Conservation (phyloP, 2,329 filamentous ascomycete species). For the Podosphaera fusca region DNA sequence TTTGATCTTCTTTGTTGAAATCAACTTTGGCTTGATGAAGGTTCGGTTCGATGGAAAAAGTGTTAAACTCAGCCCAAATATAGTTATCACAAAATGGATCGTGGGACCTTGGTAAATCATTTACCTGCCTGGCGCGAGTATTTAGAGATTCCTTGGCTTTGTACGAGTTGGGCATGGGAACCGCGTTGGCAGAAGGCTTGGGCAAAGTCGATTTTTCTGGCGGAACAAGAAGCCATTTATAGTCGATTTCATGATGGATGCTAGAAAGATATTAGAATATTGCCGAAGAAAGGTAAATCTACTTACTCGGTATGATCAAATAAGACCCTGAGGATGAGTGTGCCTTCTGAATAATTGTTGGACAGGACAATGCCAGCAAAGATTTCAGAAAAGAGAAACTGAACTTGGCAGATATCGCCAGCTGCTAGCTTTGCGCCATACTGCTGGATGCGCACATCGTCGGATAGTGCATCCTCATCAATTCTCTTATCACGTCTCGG, state of each 20-base stretch:
- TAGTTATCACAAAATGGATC: slow-evolving; percentile 44
- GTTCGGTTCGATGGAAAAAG: slow-evolving; percentile 31
- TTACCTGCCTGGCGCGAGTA: slow-evolving; percentile 33
- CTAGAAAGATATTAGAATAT: slow-evolving; percentile 26
- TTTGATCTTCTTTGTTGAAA: slow-evolving; percentile 44
- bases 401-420: slow-evolving; percentile 68
- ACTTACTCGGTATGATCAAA: slow-evolving; percentile 1
- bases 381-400: slow-evolving; percentile 64
- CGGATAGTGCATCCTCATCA: slow-evolving; percentile 45
- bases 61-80: slow-evolving; percentile 63
- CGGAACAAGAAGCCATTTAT: slow-evolving; percentile 60
- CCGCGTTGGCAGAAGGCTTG: slow-evolving; percentile 51
- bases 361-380: slow-evolving; percentile 77
- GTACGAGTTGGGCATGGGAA: slow-evolving; percentile 42
- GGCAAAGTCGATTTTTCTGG: slow-evolving; percentile 45
- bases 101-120: slow-evolving; percentile 40
- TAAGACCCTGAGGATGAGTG: slow-evolving; percentile 48
- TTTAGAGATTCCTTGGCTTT: slow-evolving; percentile 45
- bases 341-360: slow-evolving; percentile 55
- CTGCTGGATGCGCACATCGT: slow-evolving; percentile 41
- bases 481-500: slow-evolving; percentile 62
- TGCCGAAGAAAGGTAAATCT: not conserved
- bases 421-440: slow-evolving; percentile 44
- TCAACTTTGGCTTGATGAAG: slow-evolving; percentile 45
- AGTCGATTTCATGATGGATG: slow-evolving; percentile 56